A percentile compares a stretch with the other conserved stretches of the same genome.
Conservation (phyloP, 139 green algal genomes). For the Deuterostichococcus epilithicus region DNA sequence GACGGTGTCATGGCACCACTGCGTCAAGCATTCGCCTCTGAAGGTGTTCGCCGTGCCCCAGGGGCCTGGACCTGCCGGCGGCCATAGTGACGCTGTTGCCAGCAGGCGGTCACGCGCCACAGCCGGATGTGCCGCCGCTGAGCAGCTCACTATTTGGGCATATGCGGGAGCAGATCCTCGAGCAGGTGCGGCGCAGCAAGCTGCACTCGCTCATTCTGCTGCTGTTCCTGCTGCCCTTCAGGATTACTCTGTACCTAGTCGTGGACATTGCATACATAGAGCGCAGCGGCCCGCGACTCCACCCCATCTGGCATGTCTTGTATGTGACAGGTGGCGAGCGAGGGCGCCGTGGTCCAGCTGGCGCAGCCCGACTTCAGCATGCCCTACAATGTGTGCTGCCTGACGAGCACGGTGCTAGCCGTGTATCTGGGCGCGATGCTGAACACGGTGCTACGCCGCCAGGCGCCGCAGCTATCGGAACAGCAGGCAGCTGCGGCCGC, state of each 20-base stretch:
- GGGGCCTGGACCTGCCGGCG: slow-evolving; percentile 85
- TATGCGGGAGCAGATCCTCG: not conserved
- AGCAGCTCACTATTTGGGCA: not conserved
- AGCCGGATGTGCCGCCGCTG: no score
- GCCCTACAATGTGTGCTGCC: slow-evolving; percentile 93
- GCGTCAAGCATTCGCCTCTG: no score
- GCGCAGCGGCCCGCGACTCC: not conserved
- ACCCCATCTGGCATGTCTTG: not conserved
- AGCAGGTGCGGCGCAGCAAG: slow-evolving; percentile 8
- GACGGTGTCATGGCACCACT: no score
- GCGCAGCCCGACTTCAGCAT: slow-evolving; percentile 89
- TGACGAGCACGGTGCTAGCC: slow-evolving; percentile 81
- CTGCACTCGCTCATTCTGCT: no score
- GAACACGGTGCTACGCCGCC: slow-evolving; percentile 36
- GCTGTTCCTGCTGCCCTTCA: no score
- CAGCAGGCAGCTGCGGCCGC: not conserved
- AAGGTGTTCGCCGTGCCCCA: slow-evolving; percentile 13
- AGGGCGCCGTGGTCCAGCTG: slow-evolving; percentile 61
- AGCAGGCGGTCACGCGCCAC: not conserved
- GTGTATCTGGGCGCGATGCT: slow-evolving; percentile 66
- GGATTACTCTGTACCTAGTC: no score
- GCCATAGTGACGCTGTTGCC: slow-evolving; percentile 46
- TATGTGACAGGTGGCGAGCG: slow-evolving; percentile 39
- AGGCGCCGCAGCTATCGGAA: not conserved
- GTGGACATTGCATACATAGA: not conserved